A percentile compares a stretch with the other conserved stretches of the same genome.
Evolutionary conservation across 306 rosid genomes (phyloP).

Genomic region (Begonia loranthoides): DNA sequence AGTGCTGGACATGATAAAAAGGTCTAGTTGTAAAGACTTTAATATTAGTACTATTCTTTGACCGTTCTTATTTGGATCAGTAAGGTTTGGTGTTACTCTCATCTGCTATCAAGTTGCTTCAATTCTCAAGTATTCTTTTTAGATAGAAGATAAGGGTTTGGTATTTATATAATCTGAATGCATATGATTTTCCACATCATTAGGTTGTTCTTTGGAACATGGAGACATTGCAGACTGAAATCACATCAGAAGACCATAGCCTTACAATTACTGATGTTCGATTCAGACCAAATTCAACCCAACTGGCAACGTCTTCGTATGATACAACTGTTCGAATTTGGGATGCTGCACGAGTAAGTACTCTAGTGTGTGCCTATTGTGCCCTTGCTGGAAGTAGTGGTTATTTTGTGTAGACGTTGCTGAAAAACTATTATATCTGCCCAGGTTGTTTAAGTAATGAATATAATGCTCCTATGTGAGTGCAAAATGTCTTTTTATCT

Average conservation of each 20-base stretch:
- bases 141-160: not conserved
- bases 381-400: too few relatives aligned
- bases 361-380: too few relatives aligned
- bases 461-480: too few relatives aligned
- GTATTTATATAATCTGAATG: slow-evolving; percentile 8
- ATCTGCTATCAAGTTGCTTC: too few relatives aligned
- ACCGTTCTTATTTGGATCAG: too few relatives aligned
- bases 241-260: slow-evolving; percentile 59
- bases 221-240: slow-evolving; percentile 76
- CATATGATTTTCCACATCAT: slow-evolving; percentile 10
- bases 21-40: slow-evolving; percentile 24
- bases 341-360: slow-evolving; percentile 76
- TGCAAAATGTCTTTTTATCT: too few relatives aligned
- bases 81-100: too few relatives aligned
- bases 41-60: too few relatives aligned
- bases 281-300: slow-evolving; percentile 83
- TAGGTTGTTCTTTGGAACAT: slow-evolving; percentile 90
- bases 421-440: too few relatives aligned
- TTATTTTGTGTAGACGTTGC: too few relatives aligned
- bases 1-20: slow-evolving; percentile 98
- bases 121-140: not conserved
- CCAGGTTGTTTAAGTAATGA: too few relatives aligned
- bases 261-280: slow-evolving; percentile 75
- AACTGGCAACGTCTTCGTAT: slow-evolving; percentile 84
- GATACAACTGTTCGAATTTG: slow-evolving; percentile 82